Evolutionary conservation across 2,329 filamentous ascomycete species (phyloP), one percentile per base, ranked within the genome.

Genomic region (Colletotrichum tamarilloi): DNA sequence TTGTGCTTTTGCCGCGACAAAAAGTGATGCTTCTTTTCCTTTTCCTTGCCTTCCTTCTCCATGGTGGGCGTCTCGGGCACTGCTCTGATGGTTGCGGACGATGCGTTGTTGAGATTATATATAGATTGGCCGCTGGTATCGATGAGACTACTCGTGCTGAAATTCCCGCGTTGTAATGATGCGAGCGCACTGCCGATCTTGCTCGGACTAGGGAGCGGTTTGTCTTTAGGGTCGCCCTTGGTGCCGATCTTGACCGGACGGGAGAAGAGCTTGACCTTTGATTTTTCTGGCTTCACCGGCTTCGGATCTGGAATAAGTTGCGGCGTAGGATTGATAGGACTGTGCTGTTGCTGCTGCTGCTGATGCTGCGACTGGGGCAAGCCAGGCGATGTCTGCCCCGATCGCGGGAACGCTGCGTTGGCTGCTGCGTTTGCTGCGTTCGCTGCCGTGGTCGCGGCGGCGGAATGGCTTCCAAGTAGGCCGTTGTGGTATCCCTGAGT

Each of bases 191-290:
- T 91, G 16, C 89, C 89, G 74, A 93, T 90, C 82, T 93, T 93
- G 76, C 91, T 90, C 1, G 94, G 94, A 75, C 93, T 95, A 1
- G 93, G 92, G 28, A 94, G 81, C 1, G 92, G 88, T 76, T 92
- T 92, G 22, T 92, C 87, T 78, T 91, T 92, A 7, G 86, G 76
- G 11, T 94, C 92, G 46, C 90, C 88, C 80, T 93, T 94, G 70
- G 91, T 90, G 63, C 90, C 89, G 77, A 95, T 93, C 82, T 92
- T 95, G 78, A 93, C 92, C 0, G 93, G 93, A 63, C 94, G 89
- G 7, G 92, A 94, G 80, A 95, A 95, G 32, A 96, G 86, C 84
- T 96, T 96, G 80, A 94, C 93, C 83, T 95, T 95, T 74, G 91
- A 91, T 82, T 92, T 92, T 77, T 94, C 92, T 32, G 89, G 86